Conservation (phyloP, 139 green algal species). For the Auxenochlorella pyrenoidosa region DNA sequence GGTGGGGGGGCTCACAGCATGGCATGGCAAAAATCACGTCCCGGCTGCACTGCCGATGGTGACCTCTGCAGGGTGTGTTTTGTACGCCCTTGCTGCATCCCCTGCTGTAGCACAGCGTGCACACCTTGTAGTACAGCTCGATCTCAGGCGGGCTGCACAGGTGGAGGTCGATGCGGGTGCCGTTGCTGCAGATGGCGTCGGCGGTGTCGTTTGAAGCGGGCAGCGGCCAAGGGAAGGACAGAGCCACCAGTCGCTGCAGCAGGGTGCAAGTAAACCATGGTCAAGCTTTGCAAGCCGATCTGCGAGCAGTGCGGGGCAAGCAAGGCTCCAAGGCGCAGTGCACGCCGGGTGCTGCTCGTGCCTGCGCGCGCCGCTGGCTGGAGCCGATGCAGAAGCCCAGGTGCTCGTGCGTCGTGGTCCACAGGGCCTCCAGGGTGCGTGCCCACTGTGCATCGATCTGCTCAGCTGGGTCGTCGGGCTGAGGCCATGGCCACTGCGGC, state of each 20-base stretch:
- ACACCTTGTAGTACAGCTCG: conserved; percentile 51
- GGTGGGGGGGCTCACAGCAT: background rate
- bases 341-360: background rate
- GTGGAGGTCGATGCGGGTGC: conserved; percentile 27
- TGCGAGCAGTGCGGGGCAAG: too few species aligned
- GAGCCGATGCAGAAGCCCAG: conserved; percentile 58
- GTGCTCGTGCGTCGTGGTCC: conserved; percentile 14
- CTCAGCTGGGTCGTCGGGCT: background rate
- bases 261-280: background rate
- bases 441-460: conserved; percentile 12
- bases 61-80: background rate
- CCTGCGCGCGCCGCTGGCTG: background rate
- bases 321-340: too few species aligned
- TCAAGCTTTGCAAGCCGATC: too few species aligned
- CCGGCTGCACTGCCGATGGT: background rate
- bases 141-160: conserved; percentile 51
- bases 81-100: background rate
- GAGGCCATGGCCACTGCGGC: background rate
- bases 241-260: conserved; percentile 24
- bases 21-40: background rate
- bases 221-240: conserved; percentile 48
- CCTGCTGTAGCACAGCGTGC: background rate
- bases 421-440: conserved; percentile 39
- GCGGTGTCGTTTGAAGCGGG: conserved; percentile 16
- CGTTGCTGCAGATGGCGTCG: conserved; percentile 51